Evolutionary conservation across 2,329 filamentous ascomycete genomes (phyloP), one percentile per base, ranked within the genome.

Genomic region (Lachnellula subtilissima): DNA sequence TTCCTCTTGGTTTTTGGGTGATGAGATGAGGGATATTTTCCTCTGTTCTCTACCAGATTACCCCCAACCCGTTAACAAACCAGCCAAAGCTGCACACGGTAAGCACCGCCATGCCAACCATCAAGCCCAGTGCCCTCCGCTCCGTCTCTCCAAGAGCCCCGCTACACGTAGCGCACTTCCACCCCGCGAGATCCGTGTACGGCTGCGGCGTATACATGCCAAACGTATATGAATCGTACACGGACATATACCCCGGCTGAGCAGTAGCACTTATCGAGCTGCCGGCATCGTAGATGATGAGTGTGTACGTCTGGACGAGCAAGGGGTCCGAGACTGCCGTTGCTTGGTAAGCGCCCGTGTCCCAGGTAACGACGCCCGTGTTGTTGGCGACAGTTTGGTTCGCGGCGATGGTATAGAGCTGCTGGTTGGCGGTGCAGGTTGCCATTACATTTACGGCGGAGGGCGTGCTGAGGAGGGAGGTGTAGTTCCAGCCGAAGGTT

Each of bases 401-500:
- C 67, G 76, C 73, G 3, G 83, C 83, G 46, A 87, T 73, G 15
- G 83, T 86, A 74, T 80, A 86, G 2, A 82, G 78, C 58, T 76
- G 74, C 19, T 74, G 70, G 46, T 76, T 79, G 7, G 69, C 69
- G 42, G 78, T 78, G 73, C 80, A 84, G 61, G 79, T 81, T 36
- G 83, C 74, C 55, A 85, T 69, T 14, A 87, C 74, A 61, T 87
- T 82, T 55, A 87, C 67, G 42, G 82, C 83, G 3, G 80, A 83
- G 2, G 84, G 84, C 1, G 75, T 79, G 25, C 73, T 81, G 54
- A 76, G 74, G 32, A 87, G 69, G 46, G 78, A 78, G 3, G 84
- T 87, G 73, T 86, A 87, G 72, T 86, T 86, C 83, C 83, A 87
- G 48, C 72, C 77, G 70, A 81, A 83, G 14, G 82, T 86, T 45